Evolutionary conservation across 75 land plant species (phyloP).

Genomic region (Cryptomeria japonica): DNA sequence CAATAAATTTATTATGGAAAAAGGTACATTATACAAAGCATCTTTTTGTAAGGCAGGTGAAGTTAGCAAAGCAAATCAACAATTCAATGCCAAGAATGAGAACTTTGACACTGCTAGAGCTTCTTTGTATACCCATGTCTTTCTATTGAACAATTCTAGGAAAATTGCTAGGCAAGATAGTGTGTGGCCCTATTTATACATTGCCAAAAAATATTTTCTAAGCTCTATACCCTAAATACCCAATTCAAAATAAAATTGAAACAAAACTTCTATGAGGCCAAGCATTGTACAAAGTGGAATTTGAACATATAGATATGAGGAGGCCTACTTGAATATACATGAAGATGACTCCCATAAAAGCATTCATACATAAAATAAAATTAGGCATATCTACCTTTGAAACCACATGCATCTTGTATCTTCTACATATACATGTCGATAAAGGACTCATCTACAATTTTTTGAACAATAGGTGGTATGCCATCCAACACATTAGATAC

Average conservation of each 20-base stretch:
- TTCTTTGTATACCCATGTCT: conserved; percentile 53
- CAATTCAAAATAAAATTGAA: background rate
- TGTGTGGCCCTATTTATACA: conserved; percentile 84
- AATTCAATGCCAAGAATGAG: conserved; percentile 75
- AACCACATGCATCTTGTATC: too few relatives aligned
- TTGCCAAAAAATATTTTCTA: background rate
- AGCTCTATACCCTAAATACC: background rate
- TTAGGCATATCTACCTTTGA: conserved; percentile 89
- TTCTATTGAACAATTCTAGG: conserved; percentile 70
- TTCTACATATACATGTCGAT: too few relatives aligned
- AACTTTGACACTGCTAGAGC: conserved; percentile 54
- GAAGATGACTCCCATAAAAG: conserved; percentile 90
- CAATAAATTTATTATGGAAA: too few relatives aligned
- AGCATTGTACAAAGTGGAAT: background rate
- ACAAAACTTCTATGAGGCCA: background rate
- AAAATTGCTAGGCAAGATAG: conserved; percentile 64
- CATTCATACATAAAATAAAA: conserved; percentile 71
- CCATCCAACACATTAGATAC: too few relatives aligned
- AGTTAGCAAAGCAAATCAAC: conserved; percentile 84
- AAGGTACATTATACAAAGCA: too few relatives aligned
- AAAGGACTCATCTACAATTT: too few relatives aligned
- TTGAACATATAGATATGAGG: conserved; percentile 67
- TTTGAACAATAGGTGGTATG: too few relatives aligned
- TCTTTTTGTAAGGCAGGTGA: conserved; percentile 87
- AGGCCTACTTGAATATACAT: conserved; percentile 79